Conservation (phyloP, 768 basidiomycete species). For the Stropharia rugosoannulata region DNA sequence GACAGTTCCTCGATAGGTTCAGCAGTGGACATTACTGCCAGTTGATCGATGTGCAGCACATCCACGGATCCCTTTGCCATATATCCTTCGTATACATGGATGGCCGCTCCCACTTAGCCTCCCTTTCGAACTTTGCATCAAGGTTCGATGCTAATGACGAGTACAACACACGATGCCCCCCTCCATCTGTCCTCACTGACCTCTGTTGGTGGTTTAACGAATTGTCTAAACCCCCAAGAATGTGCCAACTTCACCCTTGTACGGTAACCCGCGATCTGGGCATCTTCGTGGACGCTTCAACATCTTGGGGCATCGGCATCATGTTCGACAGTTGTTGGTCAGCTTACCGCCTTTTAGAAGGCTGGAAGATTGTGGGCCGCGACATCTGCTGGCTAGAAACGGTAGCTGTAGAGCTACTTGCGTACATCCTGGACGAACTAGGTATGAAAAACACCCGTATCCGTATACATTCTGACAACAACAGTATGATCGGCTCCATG, state of each 20-base stretch:
- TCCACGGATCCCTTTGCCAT: constrained; percentile 19
- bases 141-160: constrained; percentile 20
- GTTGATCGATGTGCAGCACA: constrained; percentile 2
- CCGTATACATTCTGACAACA: constrained; percentile 32
- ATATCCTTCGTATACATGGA: constrained; percentile 23
- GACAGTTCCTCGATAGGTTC: constrained; percentile 11
- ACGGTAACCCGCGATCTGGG: neutral
- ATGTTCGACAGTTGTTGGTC: constrained; percentile 6
- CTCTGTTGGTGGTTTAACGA: constrained; percentile 29
- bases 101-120: constrained; percentile 25
- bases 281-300: constrained; percentile 11
- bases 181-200: constrained; percentile 21
- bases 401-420: constrained; percentile 19
- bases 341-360: neutral
- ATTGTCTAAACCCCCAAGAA: neutral
- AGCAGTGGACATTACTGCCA: neutral
- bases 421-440: constrained; percentile 16
- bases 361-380: constrained; percentile 15
- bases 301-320: constrained; percentile 12
- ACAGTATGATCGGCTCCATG: constrained; percentile 33
- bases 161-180: constrained; percentile 13
- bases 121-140: constrained; percentile 23
- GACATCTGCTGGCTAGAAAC: constrained; percentile 28
- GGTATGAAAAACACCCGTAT: constrained; percentile 15
- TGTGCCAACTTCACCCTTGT: constrained; percentile 10